Evolutionary conservation across 805 yeast genomes (phyloP), one percentile per base, ranked within the genome.

Genomic region (Saccharomycopsis capsularis): DNA sequence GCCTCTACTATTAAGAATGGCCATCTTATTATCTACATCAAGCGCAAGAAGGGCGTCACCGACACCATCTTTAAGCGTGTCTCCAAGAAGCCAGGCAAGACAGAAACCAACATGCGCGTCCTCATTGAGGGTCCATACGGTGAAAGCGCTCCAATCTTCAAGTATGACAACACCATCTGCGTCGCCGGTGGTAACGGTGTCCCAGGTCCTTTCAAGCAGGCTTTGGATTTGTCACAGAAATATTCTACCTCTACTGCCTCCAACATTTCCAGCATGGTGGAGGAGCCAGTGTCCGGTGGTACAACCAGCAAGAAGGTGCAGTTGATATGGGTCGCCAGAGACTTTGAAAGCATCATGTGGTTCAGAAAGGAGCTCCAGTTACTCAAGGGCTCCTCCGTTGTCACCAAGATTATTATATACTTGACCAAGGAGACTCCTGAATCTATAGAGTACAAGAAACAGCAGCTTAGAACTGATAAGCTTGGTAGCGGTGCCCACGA

Each of bases 61-160:
- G 69, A 62, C 47, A 66, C 65, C 27, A 56, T 76, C 22, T 63
- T 66, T 32, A 58, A 60, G 22, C 15, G 38, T 9, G 19, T 34
- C n/a, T 34, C 56, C 21, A 60, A 54, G 21, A 56, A 50, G 48
- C 67, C 59, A 30, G 68, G 58, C 42, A 66, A 51, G 48, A 61
- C 45, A 30, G 49, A 58, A 52, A 62, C 63, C 40, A 41, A 53
- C 46, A 60, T 70, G 46, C 66, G 67, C 54, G 69, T 76, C 19
- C 65, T 70, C 25, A 58, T 78, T 7, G 87, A 81, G 58, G 86
- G 86, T 0, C 81, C 85, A 3, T 81, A 81, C 56, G 86, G 85
- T 0, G 62, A 63, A 15, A 59, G 58, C n/a, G 57, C 68, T 2
- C 73, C 74, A 25, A 64, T 67, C 46, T 59, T 62, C 42, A 63